A percentile compares a stretch with the other conserved stretches of the same genome.
These are phyloP conservation scores for Periconia sp. DNA, from an alignment of 2,329 filamentous ascomycete species.

Conservation along the genomic window DNA sequence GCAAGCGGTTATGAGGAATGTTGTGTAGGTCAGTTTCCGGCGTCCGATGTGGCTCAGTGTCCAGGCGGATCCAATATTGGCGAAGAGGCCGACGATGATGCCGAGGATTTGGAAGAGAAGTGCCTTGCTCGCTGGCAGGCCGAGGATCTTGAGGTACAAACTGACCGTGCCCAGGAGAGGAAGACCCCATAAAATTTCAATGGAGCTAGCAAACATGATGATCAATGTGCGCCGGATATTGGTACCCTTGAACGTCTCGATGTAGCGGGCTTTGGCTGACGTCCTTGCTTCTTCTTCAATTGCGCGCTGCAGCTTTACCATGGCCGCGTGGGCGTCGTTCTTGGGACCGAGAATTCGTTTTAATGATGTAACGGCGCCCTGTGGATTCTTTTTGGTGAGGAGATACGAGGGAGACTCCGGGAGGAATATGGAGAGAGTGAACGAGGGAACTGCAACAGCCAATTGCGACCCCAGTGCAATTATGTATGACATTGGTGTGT, in stretches of 20 bases:
- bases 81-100: slow-evolving; percentile 11
- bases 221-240: slow-evolving; percentile 21
- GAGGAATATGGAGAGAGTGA: slow-evolving; percentile 46
- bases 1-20: slow-evolving; percentile 9
- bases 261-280: slow-evolving; percentile 31
- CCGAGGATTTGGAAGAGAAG: slow-evolving; percentile 16
- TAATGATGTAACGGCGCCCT: slow-evolving; percentile 47
- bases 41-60: slow-evolving; percentile 16
- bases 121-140: slow-evolving; percentile 10
- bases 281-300: slow-evolving; percentile 55
- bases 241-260: slow-evolving; percentile 20
- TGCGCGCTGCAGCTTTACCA: slow-evolving; percentile 40
- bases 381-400: slow-evolving; percentile 40
- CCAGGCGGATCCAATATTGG: slow-evolving; percentile 15
- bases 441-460: slow-evolving; percentile 40
- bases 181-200: slow-evolving; percentile 52
- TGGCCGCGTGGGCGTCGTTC: slow-evolving; percentile 26
- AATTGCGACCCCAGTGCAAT: slow-evolving; percentile 46
- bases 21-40: slow-evolving; percentile 8
- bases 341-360: slow-evolving; percentile 49
- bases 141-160: slow-evolving; percentile 33
- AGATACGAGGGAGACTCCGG: slow-evolving; percentile 55
- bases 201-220: slow-evolving; percentile 44
- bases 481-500: slow-evolving; percentile 31
- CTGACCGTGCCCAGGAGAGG: slow-evolving; percentile 48